These are phyloP conservation scores for Asterochloris erici DNA, from an alignment of 139 green algal species.

Conservation along the genomic window DNA sequence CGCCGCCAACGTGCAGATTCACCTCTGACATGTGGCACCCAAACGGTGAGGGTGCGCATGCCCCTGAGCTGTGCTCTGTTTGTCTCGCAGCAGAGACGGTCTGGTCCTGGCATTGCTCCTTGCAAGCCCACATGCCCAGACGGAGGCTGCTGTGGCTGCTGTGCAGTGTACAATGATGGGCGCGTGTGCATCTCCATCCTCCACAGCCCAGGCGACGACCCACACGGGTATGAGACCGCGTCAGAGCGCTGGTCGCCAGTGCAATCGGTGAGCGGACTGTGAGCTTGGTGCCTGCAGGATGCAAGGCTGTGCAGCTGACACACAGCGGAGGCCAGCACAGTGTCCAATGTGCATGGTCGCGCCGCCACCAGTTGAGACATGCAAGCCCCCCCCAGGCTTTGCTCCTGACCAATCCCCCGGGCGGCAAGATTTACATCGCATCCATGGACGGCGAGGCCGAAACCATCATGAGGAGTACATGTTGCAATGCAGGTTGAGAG, in stretches of 20 bases:
- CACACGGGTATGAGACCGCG: slow-evolving; percentile 92
- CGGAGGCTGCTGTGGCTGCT: neutral
- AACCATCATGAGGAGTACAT: neutral
- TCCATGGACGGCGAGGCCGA: too few relatives aligned
- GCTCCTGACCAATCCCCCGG: too few relatives aligned
- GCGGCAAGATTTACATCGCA: too few relatives aligned
- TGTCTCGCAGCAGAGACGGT: neutral
- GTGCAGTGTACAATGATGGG: slow-evolving; percentile 92
- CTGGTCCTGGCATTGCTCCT: neutral
- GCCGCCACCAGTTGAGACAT: too few relatives aligned
- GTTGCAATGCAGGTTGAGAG: slow-evolving; percentile 82
- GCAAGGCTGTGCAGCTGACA: neutral
- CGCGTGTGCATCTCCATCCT: slow-evolving; percentile 99
- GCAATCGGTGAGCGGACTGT: slow-evolving; percentile 76
- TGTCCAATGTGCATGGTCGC: too few relatives aligned
- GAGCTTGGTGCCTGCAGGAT: neutral
- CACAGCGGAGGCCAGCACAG: neutral
- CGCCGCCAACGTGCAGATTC: slow-evolving; percentile 90
- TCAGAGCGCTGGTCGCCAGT: slow-evolving; percentile 96
- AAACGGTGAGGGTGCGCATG: slow-evolving; percentile 61
- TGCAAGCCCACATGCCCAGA: too few relatives aligned
- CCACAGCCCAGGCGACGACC: slow-evolving; percentile 93
- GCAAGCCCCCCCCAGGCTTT: neutral
- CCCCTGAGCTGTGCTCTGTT: neutral
- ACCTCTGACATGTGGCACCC: slow-evolving; percentile 99